Conservation (phyloP, 2,329 filamentous ascomycete species). For the Incumbomyces delicatus region DNA sequence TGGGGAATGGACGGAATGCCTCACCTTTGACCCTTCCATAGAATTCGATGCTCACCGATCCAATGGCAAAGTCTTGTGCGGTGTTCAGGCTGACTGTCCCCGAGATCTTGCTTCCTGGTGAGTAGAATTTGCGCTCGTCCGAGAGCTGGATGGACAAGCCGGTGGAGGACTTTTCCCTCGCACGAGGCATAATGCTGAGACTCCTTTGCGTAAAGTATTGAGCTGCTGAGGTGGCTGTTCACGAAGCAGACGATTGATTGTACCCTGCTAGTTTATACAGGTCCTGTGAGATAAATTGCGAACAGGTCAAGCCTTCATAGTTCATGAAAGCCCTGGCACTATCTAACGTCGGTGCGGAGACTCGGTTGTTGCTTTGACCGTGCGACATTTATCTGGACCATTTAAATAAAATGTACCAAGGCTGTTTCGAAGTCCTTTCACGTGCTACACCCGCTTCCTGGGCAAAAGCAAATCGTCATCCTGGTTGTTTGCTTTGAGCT, state of each 20-base stretch:
- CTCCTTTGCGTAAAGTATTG: too few relatives aligned
- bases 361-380: too few relatives aligned
- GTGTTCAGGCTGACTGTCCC: constrained; percentile 14
- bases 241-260: neutral
- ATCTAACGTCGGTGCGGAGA: too few relatives aligned
- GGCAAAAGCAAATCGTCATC: neutral
- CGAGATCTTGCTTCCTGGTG: constrained; percentile 14
- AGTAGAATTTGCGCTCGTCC: constrained; percentile 8
- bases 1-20: neutral
- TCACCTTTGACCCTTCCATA: constrained; percentile 17
- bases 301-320: too few relatives aligned
- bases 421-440: too few relatives aligned
- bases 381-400: too few relatives aligned
- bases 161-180: constrained; percentile 9
- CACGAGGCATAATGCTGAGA: constrained; percentile 1
- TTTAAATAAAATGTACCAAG: too few relatives aligned
- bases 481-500: too few relatives aligned
- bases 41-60: constrained; percentile 12
- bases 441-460: neutral
- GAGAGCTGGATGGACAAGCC: constrained; percentile 16
- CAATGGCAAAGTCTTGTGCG: constrained; percentile 13
- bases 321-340: too few relatives aligned
- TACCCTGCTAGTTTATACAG: too few relatives aligned
- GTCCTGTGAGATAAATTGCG: too few relatives aligned
- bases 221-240: neutral